Base-by-base conservation (phyloP, 192 early-diverging fungal genomes). In the Entomortierella beljakovae region DNA sequence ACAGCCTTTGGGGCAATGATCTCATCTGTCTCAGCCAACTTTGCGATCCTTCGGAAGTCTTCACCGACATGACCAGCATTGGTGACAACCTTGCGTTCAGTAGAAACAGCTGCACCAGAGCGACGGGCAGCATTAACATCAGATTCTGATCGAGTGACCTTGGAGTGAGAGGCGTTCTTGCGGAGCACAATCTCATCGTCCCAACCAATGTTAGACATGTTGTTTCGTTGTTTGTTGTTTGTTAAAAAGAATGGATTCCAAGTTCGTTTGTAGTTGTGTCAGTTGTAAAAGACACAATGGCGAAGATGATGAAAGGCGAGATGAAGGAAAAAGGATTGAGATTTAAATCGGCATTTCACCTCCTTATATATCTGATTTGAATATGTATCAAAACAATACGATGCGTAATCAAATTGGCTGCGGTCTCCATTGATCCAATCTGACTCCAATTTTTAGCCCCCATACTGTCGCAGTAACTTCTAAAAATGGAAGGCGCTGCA, bases 11-110 rank as follows among this genome's bases (percentile, higher is more conserved):
- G 89, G 8, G 88, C 84, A 38, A 87, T 82, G 16, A 94, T 91
- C 74, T 97, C 95, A 55, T 94, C 91, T 62, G 94, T 91, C 40
- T 93, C 90, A 62, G 96, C 97, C 31, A 97, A 71, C 80, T 96
- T 94, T 25, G 95, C 96, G 64, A 94, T 90, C 40, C 86, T 88
- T 56, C 87, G 89, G 77, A 91, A 90, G 53, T 94, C 91, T 35
- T 87, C 86, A 22, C 85, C 85, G 31, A 85, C 81, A 68, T 90
- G 88, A 33, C 83, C 77, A 70, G 85, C 85, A 68, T 92, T 93
- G 37, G 88, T 84, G 35, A 74, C 72, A 33, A 70, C 64, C 85
- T 95, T 96, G 70, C 93, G 93, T 55, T 94, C 92, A 15, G 92
- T 93, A 2, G 82, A 70, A 57, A 96, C 81, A 28, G 82, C 77